Base-by-base conservation (phyloP, 1,139 yeast genomes). In the Zygosaccharomyces pseudobailii region DNA sequence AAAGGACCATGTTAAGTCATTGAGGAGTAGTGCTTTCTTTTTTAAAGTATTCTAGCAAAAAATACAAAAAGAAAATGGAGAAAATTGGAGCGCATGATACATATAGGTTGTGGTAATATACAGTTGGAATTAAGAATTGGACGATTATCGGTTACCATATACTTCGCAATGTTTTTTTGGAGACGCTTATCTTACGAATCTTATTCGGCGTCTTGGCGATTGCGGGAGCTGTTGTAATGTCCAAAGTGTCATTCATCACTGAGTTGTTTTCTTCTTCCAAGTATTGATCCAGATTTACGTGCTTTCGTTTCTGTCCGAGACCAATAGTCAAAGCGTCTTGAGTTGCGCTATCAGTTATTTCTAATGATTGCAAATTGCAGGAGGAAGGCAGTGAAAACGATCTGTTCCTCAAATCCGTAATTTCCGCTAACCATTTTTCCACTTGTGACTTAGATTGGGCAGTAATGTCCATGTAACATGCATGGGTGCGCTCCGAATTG, bases 81-180 rank as follows among this genome's bases (percentile, higher is more conserved):
- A 13, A 13, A 13, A 13, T 13, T 13, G 17, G 17, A 24, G 27
- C 27, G 9, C 27, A 24, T 24, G 21, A n/a, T 24, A 25, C 40
- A 13, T 25, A 36, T 36, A 6, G 19, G 36, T 24, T 20, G 38
- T 17, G 10, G 9, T 24, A n/a, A 10, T 36, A 36, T 36, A 36
- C 21, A 36, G 17, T 6, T 24, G 19, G 8, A 36, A 36, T 22
- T 7, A 27, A 25, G 6, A 25, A 37, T 9, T 31, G 27, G 43
- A 25, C 22, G 27, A 9, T 17, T 20, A 25, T n/a, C 9, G 17
- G 17, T 52, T 49, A 63, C 66, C 66, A 63, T 8, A 50, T 46
- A 40, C 68, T 63, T 49, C 52, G 58, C 42, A 63, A 45, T 1
- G 66, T 59, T 46, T 62, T 62, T 40, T 63, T 62, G 1, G 67